phyloP scores from a whole-genome alignment of 2,329 filamentous ascomycete genomes.

The Leptoxyphium fumago region DNA sequence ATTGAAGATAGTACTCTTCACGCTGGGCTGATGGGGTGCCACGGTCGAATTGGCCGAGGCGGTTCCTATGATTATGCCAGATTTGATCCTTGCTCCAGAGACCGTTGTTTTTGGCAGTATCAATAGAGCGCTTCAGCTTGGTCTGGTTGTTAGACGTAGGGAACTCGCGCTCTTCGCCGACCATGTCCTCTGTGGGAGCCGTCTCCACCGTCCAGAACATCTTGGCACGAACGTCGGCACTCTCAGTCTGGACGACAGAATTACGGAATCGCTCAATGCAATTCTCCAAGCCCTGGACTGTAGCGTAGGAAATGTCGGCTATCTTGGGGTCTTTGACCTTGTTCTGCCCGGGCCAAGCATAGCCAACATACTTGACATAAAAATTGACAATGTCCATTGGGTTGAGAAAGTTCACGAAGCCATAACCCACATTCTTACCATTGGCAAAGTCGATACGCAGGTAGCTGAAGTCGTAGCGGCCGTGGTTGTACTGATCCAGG shows the following conservation, averaged over 20 bases:
- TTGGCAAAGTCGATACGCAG: conserved; percentile 55
- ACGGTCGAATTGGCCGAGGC: conserved; percentile 66
- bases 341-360: conserved; percentile 28
- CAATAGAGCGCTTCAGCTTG: conserved; percentile 75
- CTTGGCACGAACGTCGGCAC: conserved; percentile 69
- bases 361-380: conserved; percentile 26
- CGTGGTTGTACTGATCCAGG: conserved; percentile 62
- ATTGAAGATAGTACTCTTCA: conserved; percentile 12
- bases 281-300: conserved; percentile 84
- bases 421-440: conserved; percentile 68
- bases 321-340: conserved; percentile 38
- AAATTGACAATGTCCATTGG: conserved; percentile 55
- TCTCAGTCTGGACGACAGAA: conserved; percentile 87
- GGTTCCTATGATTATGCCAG: conserved; percentile 35
- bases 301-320: conserved; percentile 90
- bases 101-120: conserved; percentile 77
- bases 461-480: conserved; percentile 90
- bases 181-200: conserved; percentile 24
- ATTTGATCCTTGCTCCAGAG: conserved; percentile 54
- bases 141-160: conserved; percentile 69
- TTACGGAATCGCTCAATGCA: conserved; percentile 93
- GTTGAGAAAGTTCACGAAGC: conserved; percentile 88
- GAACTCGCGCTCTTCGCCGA: conserved; percentile 61
- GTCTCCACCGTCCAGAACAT: conserved; percentile 43
- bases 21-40: conserved; percentile 41